phyloP scores from a whole-genome alignment of 768 basidiomycete genomes.

The Russula brevipes region DNA sequence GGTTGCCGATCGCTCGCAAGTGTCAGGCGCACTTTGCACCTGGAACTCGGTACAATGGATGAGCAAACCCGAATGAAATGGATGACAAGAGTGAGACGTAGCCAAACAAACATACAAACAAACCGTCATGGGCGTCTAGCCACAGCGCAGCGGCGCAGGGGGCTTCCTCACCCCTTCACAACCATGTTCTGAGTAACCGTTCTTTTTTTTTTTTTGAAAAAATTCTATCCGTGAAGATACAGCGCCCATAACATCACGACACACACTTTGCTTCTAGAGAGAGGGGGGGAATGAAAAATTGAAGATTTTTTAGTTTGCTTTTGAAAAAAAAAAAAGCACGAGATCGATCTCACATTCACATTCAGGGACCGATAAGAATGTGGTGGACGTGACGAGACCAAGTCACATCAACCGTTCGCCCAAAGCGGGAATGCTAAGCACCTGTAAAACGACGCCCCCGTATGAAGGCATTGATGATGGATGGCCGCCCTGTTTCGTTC shows the following conservation, averaged over 20 bases:
- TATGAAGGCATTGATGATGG: slow-evolving; percentile 1
- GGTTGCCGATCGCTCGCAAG: slow-evolving; percentile 24
- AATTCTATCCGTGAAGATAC: not conserved
- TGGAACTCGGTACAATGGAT: slow-evolving; percentile 19
- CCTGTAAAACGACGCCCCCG: not conserved
- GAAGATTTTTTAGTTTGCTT: slow-evolving; percentile 13
- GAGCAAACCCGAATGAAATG: not conserved
- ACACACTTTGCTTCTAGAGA: not conserved
- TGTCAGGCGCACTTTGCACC: slow-evolving; percentile 17
- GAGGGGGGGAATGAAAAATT: slow-evolving; percentile 12
- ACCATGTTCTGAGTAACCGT: not conserved
- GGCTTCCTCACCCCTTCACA: slow-evolving; percentile 16
- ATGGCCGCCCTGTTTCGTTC: slow-evolving; percentile 19
- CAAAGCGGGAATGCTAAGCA: not conserved
- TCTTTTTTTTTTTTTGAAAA: not conserved
- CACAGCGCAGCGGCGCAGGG: slow-evolving; percentile 5
- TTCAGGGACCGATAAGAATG: slow-evolving; percentile 21
- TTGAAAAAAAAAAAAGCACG: not conserved
- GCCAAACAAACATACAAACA: slow-evolving; percentile 10
- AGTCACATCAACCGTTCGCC: slow-evolving; percentile 18
- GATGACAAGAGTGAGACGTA: slow-evolving; percentile 10
- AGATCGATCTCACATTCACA: slow-evolving; percentile 7
- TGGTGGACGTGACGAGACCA: slow-evolving; percentile 4
- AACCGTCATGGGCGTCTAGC: not conserved
- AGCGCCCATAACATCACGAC: slow-evolving; percentile 8